Evolutionary conservation across 768 basidiomycete species (phyloP), one percentile per base, ranked within the genome.

Genomic region (Termitomyces sp.): DNA sequence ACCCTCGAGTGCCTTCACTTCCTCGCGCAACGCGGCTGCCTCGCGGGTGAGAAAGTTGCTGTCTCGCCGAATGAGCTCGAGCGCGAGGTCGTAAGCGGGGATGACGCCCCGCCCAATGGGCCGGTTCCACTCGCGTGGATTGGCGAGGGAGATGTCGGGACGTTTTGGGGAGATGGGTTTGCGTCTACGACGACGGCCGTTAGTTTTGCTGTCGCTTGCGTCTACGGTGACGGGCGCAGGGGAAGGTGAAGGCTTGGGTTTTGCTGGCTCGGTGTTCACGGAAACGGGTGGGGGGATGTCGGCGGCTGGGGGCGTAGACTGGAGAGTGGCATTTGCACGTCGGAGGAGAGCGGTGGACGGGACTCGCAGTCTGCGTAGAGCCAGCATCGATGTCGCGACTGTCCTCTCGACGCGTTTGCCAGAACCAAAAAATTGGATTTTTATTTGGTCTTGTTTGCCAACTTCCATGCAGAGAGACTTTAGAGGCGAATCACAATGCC

Each of bases 81-180:
- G 75, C 1, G 96, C 94, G 58, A 90, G 83, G 75, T 98, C 96
- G 68, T 94, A 97, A 4, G 86, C 90, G 2, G 89, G 89, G 32
- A 92, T 73, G 8, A 87, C 81, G 7, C 89, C 89, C 22, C 72
- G 71, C 13, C 78, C 80, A 5, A 92, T 71, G 4, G 91, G 88
- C 16, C 83, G 68, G 52, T 84, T 85, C 88, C 89, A 92, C 72
- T 83, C 71, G 24, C 84, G 78, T 2, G 87, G 88, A 1, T 73
- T 74, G 46, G 76, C 74, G 9, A 80, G 69, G 24, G 81, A 82
- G 53, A 89, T 87, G 15, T 71, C 62, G 4, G 89, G 82, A 20
- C 89, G 79, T 38, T 72, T 71, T 0, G 74, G 70, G 15, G 66
- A 63, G 35, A 69, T 65, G 20, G 56, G 66, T 16, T 35, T 46